Evolutionary conservation across 169 alveolate species (phyloP).

Genomic region (Plasmodium gaboni): DNA sequence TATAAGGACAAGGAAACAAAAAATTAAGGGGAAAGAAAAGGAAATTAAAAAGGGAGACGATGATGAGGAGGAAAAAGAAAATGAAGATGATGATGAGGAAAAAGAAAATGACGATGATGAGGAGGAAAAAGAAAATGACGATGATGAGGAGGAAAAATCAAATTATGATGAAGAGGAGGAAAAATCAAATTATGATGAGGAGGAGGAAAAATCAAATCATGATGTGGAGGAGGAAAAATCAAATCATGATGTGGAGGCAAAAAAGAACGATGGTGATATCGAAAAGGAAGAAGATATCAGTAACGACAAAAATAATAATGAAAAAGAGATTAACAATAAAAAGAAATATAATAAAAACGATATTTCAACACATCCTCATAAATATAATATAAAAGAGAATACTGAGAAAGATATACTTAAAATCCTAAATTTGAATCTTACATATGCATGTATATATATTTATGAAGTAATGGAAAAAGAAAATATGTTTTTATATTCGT

Average conservation of each 20-base stretch:
- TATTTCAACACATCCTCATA: background rate
- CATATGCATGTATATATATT: constrained; percentile 47
- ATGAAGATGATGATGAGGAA: background rate
- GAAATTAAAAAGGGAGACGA: no score
- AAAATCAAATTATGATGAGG: background rate
- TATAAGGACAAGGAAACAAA: no score
- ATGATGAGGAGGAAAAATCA: background rate
- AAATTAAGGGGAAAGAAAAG: no score
- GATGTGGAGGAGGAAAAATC: background rate
- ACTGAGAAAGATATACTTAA: constrained; percentile 15
- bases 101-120: background rate
- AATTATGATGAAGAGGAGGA: background rate
- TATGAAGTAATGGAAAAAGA: constrained; percentile 55
- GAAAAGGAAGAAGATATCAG: constrained; percentile 7
- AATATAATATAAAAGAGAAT: constrained; percentile 21
- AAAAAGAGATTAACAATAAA: background rate
- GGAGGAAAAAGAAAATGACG: background rate
- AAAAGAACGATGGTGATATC: background rate
- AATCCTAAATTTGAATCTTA: constrained; percentile 39
- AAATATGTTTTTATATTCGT: constrained; percentile 27
- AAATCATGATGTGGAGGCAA: background rate
- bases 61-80: no score
- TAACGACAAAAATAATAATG: background rate
- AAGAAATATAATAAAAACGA: background rate
- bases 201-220: background rate